phyloP scores from a whole-genome alignment of 2,329 filamentous ascomycete genomes.

The Chaetothyriales sp. region DNA sequence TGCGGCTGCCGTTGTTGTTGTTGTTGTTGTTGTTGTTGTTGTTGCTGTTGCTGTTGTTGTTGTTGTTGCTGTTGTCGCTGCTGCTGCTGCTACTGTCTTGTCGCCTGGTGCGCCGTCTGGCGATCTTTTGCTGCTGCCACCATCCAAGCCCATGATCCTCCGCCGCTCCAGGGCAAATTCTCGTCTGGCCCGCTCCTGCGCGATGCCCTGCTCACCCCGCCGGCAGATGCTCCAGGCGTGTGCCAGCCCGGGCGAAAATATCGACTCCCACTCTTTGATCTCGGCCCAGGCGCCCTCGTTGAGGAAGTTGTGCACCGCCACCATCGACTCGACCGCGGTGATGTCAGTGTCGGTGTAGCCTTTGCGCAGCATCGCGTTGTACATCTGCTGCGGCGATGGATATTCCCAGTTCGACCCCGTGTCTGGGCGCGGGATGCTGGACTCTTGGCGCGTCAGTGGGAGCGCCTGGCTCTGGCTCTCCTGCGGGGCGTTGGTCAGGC shows the following conservation, averaged over 20 bases:
- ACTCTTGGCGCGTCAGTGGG: slow-evolving; percentile 67
- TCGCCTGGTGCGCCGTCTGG: not conserved
- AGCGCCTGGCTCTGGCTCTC: slow-evolving; percentile 59
- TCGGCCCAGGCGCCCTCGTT: slow-evolving; percentile 97
- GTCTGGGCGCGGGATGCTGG: slow-evolving; percentile 80
- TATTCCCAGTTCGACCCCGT: slow-evolving; percentile 85
- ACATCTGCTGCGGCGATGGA: slow-evolving; percentile 97
- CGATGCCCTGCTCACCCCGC: slow-evolving; percentile 55
- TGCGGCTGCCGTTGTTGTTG: too few species aligned
- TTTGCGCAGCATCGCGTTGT: slow-evolving; percentile 92
- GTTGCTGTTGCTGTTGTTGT: too few species aligned
- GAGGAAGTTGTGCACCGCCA: slow-evolving; percentile 92
- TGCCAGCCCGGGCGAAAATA: slow-evolving; percentile 61
- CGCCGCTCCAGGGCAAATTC: slow-evolving; percentile 27
- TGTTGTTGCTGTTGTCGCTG: slow-evolving; percentile 7
- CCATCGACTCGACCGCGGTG: slow-evolving; percentile 91
- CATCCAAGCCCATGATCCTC: slow-evolving; percentile 14
- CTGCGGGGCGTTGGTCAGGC: slow-evolving; percentile 67
- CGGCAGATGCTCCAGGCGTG: slow-evolving; percentile 62
- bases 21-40: too few species aligned
- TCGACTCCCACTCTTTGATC: slow-evolving; percentile 83
- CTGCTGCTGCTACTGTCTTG: not conserved
- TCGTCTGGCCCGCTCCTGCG: slow-evolving; percentile 38
- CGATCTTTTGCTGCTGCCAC: not conserved
- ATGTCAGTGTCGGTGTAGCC: slow-evolving; percentile 89